Conservation (phyloP, 2,329 filamentous ascomycete species). For the Amauroascus niger region DNA sequence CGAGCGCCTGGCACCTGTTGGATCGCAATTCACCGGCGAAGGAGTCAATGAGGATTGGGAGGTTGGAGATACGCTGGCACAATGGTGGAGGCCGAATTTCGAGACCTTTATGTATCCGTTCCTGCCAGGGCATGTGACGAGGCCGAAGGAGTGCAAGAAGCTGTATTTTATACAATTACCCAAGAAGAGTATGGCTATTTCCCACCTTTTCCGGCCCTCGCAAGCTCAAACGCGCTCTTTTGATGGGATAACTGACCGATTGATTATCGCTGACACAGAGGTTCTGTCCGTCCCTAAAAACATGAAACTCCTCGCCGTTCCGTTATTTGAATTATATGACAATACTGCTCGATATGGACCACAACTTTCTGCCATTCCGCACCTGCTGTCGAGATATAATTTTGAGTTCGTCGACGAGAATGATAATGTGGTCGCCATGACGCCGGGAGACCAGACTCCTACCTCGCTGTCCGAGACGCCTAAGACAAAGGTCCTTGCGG, state of each 20-base stretch:
- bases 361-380: slow-evolving; percentile 90
- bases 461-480: slow-evolving; percentile 44
- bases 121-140: slow-evolving; percentile 86
- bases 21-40: slow-evolving; percentile 67
- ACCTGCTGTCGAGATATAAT: slow-evolving; percentile 88
- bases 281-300: slow-evolving; percentile 96
- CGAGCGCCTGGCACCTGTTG: slow-evolving; percentile 86
- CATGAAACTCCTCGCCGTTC: slow-evolving; percentile 97
- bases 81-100: slow-evolving; percentile 99
- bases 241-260: neutral
- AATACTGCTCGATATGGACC: slow-evolving; percentile 92
- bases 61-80: slow-evolving; percentile 85
- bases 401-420: slow-evolving; percentile 96
- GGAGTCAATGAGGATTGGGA: slow-evolving; percentile 90
- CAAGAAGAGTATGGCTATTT: slow-evolving; percentile 60
- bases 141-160: slow-evolving; percentile 99
- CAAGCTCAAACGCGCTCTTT: neutral
- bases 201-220: slow-evolving; percentile 15
- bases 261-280: slow-evolving; percentile 45
- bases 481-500: slow-evolving; percentile 57
- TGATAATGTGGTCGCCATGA: slow-evolving; percentile 74
- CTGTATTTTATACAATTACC: slow-evolving; percentile 94
- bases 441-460: slow-evolving; percentile 59
- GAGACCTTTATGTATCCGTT: slow-evolving; percentile 99
- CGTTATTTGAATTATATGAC: slow-evolving; percentile 95